A percentile compares a stretch with the other conserved stretches of the same genome.
Conservation (phyloP, 768 basidiomycete genomes). For the Boletus sp. region DNA sequence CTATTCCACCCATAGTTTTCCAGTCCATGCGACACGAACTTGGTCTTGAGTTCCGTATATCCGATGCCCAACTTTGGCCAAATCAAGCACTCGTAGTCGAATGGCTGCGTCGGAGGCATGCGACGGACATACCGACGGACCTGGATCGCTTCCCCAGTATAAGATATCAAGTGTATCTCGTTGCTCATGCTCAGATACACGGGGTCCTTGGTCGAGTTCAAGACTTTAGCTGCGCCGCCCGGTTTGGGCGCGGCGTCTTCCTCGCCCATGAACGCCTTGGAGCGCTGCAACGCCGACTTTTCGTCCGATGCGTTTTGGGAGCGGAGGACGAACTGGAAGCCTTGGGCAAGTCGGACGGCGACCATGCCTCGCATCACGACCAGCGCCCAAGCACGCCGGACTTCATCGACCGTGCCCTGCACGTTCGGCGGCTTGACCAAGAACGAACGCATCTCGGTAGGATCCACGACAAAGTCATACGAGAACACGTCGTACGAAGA, state of each 20-base stretch:
- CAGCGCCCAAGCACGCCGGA: conserved; percentile 70
- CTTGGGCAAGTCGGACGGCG: conserved; percentile 86
- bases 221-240: conserved; percentile 62
- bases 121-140: conserved; percentile 83
- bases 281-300: conserved; percentile 41
- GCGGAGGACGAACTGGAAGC: conserved; percentile 87
- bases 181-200: conserved; percentile 94
- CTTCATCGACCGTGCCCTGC: conserved; percentile 50
- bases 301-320: conserved; percentile 37
- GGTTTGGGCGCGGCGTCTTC: conserved; percentile 55
- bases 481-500: conserved; percentile 77
- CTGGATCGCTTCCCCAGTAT: conserved; percentile 87
- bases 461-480: conserved; percentile 86
- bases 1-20: conserved; percentile 88
- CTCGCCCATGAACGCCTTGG: conserved; percentile 58
- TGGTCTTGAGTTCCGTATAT: conserved; percentile 75
- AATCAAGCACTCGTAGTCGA: conserved; percentile 84
- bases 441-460: conserved; percentile 83
- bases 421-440: conserved; percentile 66
- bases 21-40: conserved; percentile 74
- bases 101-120: conserved; percentile 58
- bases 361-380: conserved; percentile 92
- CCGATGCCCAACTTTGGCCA: conserved; percentile 91
- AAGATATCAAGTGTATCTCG: conserved; percentile 90
- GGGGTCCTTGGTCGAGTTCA: conserved; percentile 59